Conservation (phyloP, 495 filamentous ascomycete species). For the Melanomma pulvis-pyrius region DNA sequence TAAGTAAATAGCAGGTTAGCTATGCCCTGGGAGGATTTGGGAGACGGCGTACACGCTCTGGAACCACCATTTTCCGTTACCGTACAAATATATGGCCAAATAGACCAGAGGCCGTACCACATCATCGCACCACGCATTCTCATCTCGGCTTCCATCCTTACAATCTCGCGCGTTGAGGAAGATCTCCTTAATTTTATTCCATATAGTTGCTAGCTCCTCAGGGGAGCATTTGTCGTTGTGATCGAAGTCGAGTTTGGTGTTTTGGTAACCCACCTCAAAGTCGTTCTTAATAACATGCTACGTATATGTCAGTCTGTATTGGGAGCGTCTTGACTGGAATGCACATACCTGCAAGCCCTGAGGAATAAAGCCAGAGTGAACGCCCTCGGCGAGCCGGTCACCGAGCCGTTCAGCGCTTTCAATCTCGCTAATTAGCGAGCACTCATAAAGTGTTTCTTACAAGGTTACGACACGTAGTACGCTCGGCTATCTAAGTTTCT, state of each 20-base stretch:
- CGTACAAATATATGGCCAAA: slow-evolving; percentile 24
- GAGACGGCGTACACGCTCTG: slow-evolving; percentile 21
- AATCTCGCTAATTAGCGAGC: no score
- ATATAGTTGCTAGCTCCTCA: slow-evolving; percentile 17
- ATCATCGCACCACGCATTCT: slow-evolving; percentile 29
- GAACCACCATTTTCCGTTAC: slow-evolving; percentile 24
- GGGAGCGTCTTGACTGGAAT: slow-evolving; percentile 4
- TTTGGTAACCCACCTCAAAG: slow-evolving; percentile 23
- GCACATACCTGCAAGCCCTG: slow-evolving; percentile 16
- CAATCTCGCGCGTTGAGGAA: slow-evolving; percentile 25
- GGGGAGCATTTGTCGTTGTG: slow-evolving; percentile 6
- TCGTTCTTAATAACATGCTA: slow-evolving; percentile 21
- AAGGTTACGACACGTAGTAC: no score
- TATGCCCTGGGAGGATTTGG: slow-evolving; percentile 12
- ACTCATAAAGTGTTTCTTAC: no score
- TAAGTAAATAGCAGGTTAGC: slow-evolving; percentile 15
- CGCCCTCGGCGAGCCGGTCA: slow-evolving; percentile 24
- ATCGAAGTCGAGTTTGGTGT: slow-evolving; percentile 24
- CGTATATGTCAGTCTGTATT: slow-evolving; percentile 16
- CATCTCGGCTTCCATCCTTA: slow-evolving; percentile 18
- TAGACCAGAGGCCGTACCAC: slow-evolving; percentile 24
- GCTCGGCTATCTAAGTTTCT: no score
- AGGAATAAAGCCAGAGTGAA: slow-evolving; percentile 29
- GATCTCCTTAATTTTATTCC: slow-evolving; percentile 23
- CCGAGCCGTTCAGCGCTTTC: slow-evolving; percentile 20